Conservation (phyloP, 176 grass and related monocot species). For the Pharus latifolius region DNA sequence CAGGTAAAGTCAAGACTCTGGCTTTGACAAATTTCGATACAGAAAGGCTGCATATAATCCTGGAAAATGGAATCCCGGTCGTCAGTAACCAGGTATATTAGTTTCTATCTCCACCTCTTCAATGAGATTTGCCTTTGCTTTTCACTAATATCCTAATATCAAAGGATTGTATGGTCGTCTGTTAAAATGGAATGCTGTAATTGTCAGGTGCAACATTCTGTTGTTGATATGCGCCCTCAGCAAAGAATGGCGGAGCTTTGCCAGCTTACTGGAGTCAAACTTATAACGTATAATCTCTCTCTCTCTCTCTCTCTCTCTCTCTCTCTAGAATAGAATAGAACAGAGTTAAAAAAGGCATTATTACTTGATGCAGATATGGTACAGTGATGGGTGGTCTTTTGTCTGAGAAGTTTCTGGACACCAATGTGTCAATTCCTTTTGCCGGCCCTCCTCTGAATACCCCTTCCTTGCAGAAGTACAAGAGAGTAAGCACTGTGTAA, state of each 20-base stretch:
- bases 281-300: constrained; percentile 61
- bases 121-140: not conserved
- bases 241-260: constrained; percentile 87
- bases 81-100: constrained; percentile 81
- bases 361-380: constrained; percentile 54
- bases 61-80: constrained; percentile 88
- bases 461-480: constrained; percentile 87
- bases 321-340: not conserved
- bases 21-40: constrained; percentile 76
- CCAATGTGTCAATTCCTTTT: constrained; percentile 75
- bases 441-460: constrained; percentile 78
- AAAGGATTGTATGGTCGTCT: not conserved
- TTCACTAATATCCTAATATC: not conserved
- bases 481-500: constrained; percentile 45
- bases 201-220: constrained; percentile 86
- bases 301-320: not conserved
- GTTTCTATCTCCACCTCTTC: not conserved
- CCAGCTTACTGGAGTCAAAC: constrained; percentile 77
- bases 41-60: constrained; percentile 67
- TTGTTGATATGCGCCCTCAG: constrained; percentile 88
- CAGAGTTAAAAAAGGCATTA: not conserved
- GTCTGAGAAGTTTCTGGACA: constrained; percentile 90
- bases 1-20: constrained; percentile 78
- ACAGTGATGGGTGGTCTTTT: constrained; percentile 90
- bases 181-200: not conserved